Evolutionary conservation across 1,284 basidiomycete genomes (phyloP).

Genomic region (Puccinia horiana): DNA sequence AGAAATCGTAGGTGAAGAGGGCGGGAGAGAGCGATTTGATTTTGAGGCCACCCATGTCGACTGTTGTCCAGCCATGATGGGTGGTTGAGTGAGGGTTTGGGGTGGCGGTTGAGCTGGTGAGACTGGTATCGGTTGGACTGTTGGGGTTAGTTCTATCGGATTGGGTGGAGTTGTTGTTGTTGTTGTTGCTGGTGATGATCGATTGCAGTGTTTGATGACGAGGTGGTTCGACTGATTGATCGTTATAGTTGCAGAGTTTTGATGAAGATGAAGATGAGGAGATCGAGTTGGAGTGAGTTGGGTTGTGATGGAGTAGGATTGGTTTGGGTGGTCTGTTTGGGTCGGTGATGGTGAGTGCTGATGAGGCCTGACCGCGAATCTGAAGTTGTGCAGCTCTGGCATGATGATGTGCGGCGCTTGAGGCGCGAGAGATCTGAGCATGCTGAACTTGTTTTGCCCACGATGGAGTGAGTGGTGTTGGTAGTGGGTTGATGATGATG

Average conservation of each 20-base stretch:
- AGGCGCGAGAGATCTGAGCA: conserved; percentile 70
- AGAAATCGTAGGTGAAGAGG: conserved; percentile 86
- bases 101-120: conserved; percentile 45
- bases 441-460: conserved; percentile 49
- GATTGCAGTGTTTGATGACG: conserved; percentile 35
- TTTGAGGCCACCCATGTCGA: conserved; percentile 94
- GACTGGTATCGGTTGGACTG: conserved; percentile 53
- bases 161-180: conserved; percentile 52
- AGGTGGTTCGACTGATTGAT: conserved; percentile 16
- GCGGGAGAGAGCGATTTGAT: conserved; percentile 84
- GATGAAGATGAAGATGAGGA: neutral
- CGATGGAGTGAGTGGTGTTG: conserved; percentile 50
- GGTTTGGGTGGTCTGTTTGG: conserved; percentile 63
- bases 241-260: neutral
- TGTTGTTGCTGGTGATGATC: conserved; percentile 55
- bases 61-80: conserved; percentile 72
- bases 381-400: conserved; percentile 77
- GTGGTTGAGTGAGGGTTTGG: conserved; percentile 51
- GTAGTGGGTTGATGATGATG: conserved; percentile 51
- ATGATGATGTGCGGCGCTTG: conserved; percentile 74
- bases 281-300: neutral
- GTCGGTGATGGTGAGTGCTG: conserved; percentile 78
- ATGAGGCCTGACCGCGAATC: conserved; percentile 72
- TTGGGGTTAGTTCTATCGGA: conserved; percentile 50
- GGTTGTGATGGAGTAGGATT: conserved; percentile 36